Base-by-base conservation (phyloP, 2,329 filamentous ascomycete species). In the Fusarium piperis region DNA sequence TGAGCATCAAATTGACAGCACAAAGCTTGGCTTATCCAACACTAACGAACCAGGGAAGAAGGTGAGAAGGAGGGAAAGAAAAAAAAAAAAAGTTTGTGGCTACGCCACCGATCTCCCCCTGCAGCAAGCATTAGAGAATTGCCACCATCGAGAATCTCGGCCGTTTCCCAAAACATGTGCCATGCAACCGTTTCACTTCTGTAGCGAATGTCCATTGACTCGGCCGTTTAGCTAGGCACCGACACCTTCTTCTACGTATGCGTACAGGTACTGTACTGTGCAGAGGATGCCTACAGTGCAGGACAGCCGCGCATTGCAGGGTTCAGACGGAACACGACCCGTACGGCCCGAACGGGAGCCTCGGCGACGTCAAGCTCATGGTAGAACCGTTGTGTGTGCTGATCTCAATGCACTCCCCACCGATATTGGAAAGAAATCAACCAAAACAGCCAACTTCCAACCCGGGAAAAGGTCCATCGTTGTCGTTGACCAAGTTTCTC, bases 31-130 rank as follows among this genome's bases (percentile, higher is more conserved):
- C 44, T 52, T 23, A 32, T 13, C 15, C 28, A 20, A 56, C 56
- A 68, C 57, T 53, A 65, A 28, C 62, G 59, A 52, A 36, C 23
- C 16, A 51, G 62, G 68, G 68, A 68, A 59, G 35, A 63, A 18
- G 11, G 23, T n/a, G 15, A 51, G 12, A 18, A 48, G 38, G 56
- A 41, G 16, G 52, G 38, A 60, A 39, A 58, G 39, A 39, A 67
- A 46, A 48, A 44, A 53, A 30, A 44, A 28, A 59, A 70, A 60
- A 38, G 57, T 39, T 62, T 58, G 36, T 28, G 51, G 44, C 53
- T 68, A 65, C 70, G 70, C 70, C 70, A 72, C 70, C 68, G 62
- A 66, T 71, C 56, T 72, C 30, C 48, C 36, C 48, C 46, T 62
- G 59, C 59, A 62, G 46, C 53, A 35, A 57, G 59, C 51, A 39